Evolutionary conservation across 352 stramenopile genomes (phyloP).

Genomic region (Globisporangium nodosum): DNA sequence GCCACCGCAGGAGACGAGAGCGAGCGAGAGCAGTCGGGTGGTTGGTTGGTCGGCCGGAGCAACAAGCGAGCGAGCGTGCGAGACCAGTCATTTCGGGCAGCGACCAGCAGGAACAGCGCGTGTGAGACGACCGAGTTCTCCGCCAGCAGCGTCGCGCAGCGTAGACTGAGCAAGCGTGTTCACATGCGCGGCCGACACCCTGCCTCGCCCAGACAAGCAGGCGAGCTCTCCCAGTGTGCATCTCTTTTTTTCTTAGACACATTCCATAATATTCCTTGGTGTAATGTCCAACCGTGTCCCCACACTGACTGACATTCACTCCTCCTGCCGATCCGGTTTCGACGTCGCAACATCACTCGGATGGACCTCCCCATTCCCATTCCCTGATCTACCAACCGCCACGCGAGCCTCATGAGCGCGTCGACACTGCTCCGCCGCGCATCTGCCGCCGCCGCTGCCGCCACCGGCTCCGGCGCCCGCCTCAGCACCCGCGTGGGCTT

Average conservation of each 20-base stretch:
- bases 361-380: neutral
- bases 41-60: neutral
- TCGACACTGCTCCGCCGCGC: slow-evolving; percentile 8
- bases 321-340: neutral
- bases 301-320: neutral
- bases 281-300: neutral
- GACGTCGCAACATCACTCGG: neutral
- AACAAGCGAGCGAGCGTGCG: neutral
- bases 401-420: neutral
- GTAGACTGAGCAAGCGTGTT: too few species aligned
- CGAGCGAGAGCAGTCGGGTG: neutral
- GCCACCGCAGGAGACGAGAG: neutral
- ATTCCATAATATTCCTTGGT: neutral
- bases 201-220: too few species aligned
- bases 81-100: neutral
- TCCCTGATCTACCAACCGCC: neutral
- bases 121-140: neutral
- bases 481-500: slow-evolving; percentile 38
- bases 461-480: neutral
- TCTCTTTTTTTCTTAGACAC: neutral
- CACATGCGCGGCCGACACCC: too few species aligned
- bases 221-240: neutral
- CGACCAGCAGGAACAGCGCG: neutral
- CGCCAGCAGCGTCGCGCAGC: too few species aligned
- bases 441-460: slow-evolving; percentile 11